Evolutionary conservation across 2,329 filamentous ascomycete species (phyloP), one percentile per base, ranked within the genome.

Genomic region (Seiridium cupressi): DNA sequence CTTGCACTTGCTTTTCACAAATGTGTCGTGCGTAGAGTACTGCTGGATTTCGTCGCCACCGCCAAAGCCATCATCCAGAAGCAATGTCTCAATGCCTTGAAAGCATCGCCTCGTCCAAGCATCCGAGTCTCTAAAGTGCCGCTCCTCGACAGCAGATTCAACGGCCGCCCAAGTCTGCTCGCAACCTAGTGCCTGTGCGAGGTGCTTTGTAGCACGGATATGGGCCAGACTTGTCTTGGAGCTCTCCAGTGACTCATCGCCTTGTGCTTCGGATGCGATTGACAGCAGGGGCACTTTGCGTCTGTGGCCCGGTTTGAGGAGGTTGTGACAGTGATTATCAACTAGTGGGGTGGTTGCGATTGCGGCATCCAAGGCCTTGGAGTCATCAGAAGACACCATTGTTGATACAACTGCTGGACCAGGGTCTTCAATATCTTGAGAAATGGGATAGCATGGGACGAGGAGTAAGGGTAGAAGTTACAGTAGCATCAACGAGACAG

Each of bases 31-130:
- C 83, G 86, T 90, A 4, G 76, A 69, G 65, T 86, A 90, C 0
- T 79, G 71, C 65, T 90, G 82, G 1, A 85, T 82, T 26, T 83
- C 77, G 6, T 83, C 80, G 2, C 77, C 76, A 11, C 79, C 76
- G 57, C 84, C 81, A 6, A 94, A 75, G 0, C 91, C 89, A 73
- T 95, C 91, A 65, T 95, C 92, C n/a, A 96, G 82, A 1, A 96
- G 79, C 9, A 94, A 79, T 1, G 84, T 85, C 70, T 93, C 87
- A 35, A 91, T 90, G 1, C 91, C 91, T 10, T 84, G 74, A 4
- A 96, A 80, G 66, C 91, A 95, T 63, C 79, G 80, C 49, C 76
- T 79, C 9, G 85, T 79, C 79, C 92, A 86, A 3, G 74, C 81
- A 4, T 85, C 77, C 59, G 84, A 82, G 61, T 83, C 76, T 2